These are phyloP conservation scores for Sclerotinia subarctica DNA, from an alignment of 2,329 filamentous ascomycete genomes.

Conservation along the genomic window DNA sequence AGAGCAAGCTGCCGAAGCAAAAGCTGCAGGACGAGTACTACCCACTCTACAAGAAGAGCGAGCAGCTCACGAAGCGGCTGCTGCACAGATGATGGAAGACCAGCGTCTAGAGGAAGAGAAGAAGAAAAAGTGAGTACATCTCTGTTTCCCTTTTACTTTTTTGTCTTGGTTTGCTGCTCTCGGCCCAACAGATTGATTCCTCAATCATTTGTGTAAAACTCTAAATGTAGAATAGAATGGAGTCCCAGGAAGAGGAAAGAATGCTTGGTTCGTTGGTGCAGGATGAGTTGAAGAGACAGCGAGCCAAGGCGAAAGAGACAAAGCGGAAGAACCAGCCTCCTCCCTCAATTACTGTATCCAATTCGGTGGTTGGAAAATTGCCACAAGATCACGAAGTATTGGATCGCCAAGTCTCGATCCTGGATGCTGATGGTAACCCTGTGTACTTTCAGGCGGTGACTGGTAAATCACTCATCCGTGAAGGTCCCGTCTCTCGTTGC, in stretches of 20 bases:
- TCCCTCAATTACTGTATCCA: constrained; percentile 28
- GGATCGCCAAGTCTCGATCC: constrained; percentile 63
- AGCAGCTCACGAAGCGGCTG: constrained; percentile 72
- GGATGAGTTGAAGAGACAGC: constrained; percentile 67
- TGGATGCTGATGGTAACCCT: constrained; percentile 60
- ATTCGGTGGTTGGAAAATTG: constrained; percentile 28
- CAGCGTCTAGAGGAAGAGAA: constrained; percentile 47
- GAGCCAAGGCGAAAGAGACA: constrained; percentile 60
- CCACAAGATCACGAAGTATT: constrained; percentile 43
- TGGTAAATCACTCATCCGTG: constrained; percentile 63
- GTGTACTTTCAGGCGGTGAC: constrained; percentile 69
- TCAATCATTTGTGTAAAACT: background rate
- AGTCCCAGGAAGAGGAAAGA: constrained; percentile 44
- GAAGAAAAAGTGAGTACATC: constrained; percentile 39
- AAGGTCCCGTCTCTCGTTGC: constrained; percentile 63
- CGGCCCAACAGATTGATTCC: background rate
- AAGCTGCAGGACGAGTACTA: constrained; percentile 70
- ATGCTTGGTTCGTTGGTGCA: constrained; percentile 68
- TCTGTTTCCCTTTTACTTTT: background rate
- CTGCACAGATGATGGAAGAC: constrained; percentile 55
- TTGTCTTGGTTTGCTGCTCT: background rate
- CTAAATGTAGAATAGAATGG: constrained; percentile 13
- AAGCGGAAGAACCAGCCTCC: constrained; percentile 56
- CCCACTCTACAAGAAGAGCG: constrained; percentile 89
- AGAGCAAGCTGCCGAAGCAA: constrained; percentile 79